phyloP scores from a whole-genome alignment of 2,329 filamentous ascomycete species.

The Trichoderma hamatum region DNA sequence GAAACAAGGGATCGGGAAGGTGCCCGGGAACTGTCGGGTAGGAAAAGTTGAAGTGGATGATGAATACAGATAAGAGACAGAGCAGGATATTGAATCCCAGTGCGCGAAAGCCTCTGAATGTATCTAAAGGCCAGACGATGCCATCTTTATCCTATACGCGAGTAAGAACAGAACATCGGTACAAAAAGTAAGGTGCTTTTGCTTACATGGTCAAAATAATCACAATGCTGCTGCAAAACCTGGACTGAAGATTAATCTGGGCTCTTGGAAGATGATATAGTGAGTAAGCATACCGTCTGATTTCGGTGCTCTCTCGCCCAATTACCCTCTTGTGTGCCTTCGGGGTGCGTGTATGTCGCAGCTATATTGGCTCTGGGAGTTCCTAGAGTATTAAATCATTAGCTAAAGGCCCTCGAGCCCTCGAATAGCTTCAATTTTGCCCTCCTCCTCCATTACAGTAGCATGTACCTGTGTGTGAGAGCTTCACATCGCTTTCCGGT shows the following conservation, averaged over 20 bases:
- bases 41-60: conserved; percentile 49
- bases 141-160: conserved; percentile 42
- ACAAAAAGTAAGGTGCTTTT: neutral
- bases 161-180: conserved; percentile 1
- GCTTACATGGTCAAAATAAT: conserved; percentile 14
- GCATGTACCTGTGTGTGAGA: conserved; percentile 35
- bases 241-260: neutral
- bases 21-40: conserved; percentile 47
- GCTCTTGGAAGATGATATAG: neutral
- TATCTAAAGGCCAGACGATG: conserved; percentile 45
- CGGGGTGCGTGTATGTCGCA: conserved; percentile 39
- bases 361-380: conserved; percentile 43
- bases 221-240: conserved; percentile 18
- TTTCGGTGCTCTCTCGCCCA: conserved; percentile 39
- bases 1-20: conserved; percentile 44
- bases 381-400: conserved; percentile 34
- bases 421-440: neutral
- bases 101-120: conserved; percentile 44
- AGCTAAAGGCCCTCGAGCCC: no score
- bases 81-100: conserved; percentile 47
- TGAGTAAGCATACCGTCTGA: conserved; percentile 35
- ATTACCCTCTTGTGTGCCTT: conserved; percentile 39
- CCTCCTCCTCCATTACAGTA: no score
- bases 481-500: conserved; percentile 34
- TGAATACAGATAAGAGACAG: conserved; percentile 43